phyloP scores from a whole-genome alignment of 306 rosid species.

The Pterocarpus macrocarpus region DNA sequence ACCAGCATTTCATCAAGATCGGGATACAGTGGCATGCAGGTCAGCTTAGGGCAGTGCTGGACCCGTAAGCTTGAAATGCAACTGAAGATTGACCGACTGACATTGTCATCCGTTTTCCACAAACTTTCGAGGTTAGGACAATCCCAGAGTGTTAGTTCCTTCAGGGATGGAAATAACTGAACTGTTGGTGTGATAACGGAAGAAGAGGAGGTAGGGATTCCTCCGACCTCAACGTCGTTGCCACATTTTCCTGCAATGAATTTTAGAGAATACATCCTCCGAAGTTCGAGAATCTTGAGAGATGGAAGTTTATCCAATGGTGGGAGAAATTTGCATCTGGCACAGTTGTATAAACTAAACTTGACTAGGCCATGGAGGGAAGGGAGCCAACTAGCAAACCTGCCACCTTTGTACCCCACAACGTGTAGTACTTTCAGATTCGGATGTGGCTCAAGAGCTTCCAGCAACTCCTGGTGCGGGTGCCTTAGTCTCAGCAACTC shows the following conservation, averaged over 20 bases:
- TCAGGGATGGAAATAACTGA: conserved; percentile 11
- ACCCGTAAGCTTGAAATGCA: conserved; percentile 16
- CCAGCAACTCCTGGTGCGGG: background rate
- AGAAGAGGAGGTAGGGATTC: too few relatives aligned
- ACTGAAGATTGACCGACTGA: background rate
- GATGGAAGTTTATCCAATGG: background rate
- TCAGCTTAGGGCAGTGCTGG: conserved; percentile 14
- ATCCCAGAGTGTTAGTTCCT: background rate
- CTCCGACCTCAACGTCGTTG: too few relatives aligned
- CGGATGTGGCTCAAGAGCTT: background rate
- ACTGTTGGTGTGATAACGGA: too few relatives aligned
- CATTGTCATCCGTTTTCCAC: background rate
- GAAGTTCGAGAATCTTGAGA: conserved; percentile 21
- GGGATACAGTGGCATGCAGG: conserved; percentile 41
- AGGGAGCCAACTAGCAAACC: background rate
- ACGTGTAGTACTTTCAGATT: background rate
- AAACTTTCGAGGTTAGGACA: conserved; percentile 38
- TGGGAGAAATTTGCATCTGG: background rate
- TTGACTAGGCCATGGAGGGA: background rate
- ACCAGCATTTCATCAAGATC: background rate
- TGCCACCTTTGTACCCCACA: background rate
- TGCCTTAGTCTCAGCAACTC: too few relatives aligned
- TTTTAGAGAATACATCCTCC: background rate
- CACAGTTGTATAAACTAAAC: background rate
- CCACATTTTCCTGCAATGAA: conserved; percentile 21